These are phyloP conservation scores for Phytopythium cucurbitacearum DNA, from an alignment of 352 stramenopile species.

Conservation along the genomic window DNA sequence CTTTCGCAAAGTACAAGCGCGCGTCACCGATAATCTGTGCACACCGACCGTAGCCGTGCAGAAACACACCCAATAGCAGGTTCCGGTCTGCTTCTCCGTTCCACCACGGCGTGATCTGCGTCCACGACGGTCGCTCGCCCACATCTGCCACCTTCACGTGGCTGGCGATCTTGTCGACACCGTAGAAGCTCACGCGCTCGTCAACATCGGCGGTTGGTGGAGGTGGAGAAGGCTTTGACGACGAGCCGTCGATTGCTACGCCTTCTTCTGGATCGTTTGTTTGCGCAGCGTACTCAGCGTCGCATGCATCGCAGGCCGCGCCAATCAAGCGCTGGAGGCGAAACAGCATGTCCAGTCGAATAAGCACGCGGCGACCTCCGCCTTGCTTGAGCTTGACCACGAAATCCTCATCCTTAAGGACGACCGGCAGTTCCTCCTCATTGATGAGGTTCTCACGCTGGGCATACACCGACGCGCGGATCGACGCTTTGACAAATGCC, in stretches of 20 bases:
- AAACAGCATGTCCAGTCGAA: conserved; percentile 84
- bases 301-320: conserved; percentile 53
- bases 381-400: conserved; percentile 83
- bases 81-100: conserved; percentile 75
- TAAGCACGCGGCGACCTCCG: conserved; percentile 73
- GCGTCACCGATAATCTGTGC: conserved; percentile 76
- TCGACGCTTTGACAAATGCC: conserved; percentile 76
- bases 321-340: conserved; percentile 62
- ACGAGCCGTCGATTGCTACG: background rate
- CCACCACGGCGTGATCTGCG: conserved; percentile 85
- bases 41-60: conserved; percentile 83
- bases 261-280: conserved; percentile 4
- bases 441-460: conserved; percentile 73
- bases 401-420: conserved; percentile 87
- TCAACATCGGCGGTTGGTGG: conserved; percentile 56
- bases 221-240: conserved; percentile 6
- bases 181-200: conserved; percentile 65
- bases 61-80: conserved; percentile 77
- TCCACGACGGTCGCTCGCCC: conserved; percentile 73
- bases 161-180: conserved; percentile 57
- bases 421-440: conserved; percentile 61
- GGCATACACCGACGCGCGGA: conserved; percentile 53
- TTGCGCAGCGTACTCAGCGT: conserved; percentile 34
- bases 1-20: conserved; percentile 63
- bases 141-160: conserved; percentile 63